Evolutionary conservation across 345 rosid genomes (phyloP).

Genomic region (Lumnitzera littorea): DNA sequence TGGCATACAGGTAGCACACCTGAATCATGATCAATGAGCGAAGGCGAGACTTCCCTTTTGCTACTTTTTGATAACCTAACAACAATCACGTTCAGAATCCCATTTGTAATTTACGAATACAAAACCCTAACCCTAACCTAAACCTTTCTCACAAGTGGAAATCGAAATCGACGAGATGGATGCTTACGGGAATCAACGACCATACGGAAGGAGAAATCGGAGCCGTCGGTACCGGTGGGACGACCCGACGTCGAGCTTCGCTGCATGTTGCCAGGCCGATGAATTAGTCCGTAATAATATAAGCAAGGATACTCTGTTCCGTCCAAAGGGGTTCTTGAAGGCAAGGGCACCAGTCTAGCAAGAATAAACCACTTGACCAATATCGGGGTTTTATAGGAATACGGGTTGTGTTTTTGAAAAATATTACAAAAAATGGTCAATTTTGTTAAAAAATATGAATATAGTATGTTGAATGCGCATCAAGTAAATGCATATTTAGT

Average conservation of each 20-base stretch:
- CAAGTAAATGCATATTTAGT: too few species aligned
- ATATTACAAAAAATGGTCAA: too few species aligned
- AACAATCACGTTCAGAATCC: slow-evolving; percentile 4
- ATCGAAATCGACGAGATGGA: not conserved
- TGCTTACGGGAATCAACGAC: slow-evolving; percentile 80
- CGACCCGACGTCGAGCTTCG: slow-evolving; percentile 34
- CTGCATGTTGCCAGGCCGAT: slow-evolving; percentile 4
- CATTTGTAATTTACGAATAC: not conserved
- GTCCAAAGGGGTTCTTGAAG: too few species aligned
- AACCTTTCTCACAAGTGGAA: not conserved
- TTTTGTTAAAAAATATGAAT: too few species aligned
- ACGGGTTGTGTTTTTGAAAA: too few species aligned
- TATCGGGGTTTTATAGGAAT: too few species aligned
- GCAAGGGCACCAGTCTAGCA: too few species aligned
- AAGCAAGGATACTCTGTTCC: too few species aligned
- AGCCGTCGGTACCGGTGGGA: slow-evolving; percentile 80
- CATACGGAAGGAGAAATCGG: slow-evolving; percentile 81
- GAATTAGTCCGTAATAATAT: too few species aligned
- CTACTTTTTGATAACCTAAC: slow-evolving; percentile 52
- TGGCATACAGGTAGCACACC: slow-evolving; percentile 18
- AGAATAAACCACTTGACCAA: too few species aligned
- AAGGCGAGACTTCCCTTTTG: slow-evolving; percentile 37
- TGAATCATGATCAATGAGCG: slow-evolving; percentile 26
- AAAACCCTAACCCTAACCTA: too few species aligned
- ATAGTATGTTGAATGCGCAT: too few species aligned